A percentile compares a stretch with the other conserved stretches of the same genome.
Evolutionary conservation across 257 asterid species (phyloP).

Genomic region (Parsonsia alboflavescens): DNA sequence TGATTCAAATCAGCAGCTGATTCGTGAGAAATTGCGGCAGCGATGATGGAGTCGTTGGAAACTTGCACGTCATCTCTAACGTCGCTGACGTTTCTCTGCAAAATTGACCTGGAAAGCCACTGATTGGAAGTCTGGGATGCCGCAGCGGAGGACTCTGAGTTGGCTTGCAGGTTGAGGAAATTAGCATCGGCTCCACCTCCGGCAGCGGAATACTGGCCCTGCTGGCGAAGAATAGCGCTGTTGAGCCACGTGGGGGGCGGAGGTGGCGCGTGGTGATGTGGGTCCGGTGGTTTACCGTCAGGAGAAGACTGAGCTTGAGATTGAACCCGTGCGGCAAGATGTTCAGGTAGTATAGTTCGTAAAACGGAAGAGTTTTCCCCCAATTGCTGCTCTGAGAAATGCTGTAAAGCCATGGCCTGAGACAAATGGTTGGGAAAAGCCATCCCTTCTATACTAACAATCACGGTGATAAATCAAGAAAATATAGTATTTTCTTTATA

Average conservation of each 20-base stretch:
- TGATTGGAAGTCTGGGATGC: slow-evolving; percentile 23
- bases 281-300: slow-evolving; percentile 23
- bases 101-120: slow-evolving; percentile 50
- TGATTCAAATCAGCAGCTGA: slow-evolving; percentile 34
- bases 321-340: slow-evolving; percentile 14
- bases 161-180: slow-evolving; percentile 56
- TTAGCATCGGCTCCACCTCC: slow-evolving; percentile 25
- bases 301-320: slow-evolving; percentile 16
- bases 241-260: slow-evolving; percentile 60
- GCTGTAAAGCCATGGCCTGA: slow-evolving; percentile 53
- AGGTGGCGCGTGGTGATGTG: slow-evolving; percentile 24
- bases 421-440: slow-evolving; percentile 54
- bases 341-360: slow-evolving; percentile 23
- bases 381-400: slow-evolving; percentile 38
- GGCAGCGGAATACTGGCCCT: slow-evolving; percentile 25
- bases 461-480: not conserved
- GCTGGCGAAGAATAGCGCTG: slow-evolving; percentile 48
- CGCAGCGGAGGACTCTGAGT: slow-evolving; percentile 31
- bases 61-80: slow-evolving; percentile 35
- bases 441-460: slow-evolving; percentile 16
- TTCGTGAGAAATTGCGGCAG: slow-evolving; percentile 35
- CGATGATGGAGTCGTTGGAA: slow-evolving; percentile 33
- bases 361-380: slow-evolving; percentile 30
- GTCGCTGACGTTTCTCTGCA: slow-evolving; percentile 31
- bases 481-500: not conserved